Conservation (phyloP, 2,329 filamentous ascomycete genomes). For the Xylaria hypoxylon region DNA sequence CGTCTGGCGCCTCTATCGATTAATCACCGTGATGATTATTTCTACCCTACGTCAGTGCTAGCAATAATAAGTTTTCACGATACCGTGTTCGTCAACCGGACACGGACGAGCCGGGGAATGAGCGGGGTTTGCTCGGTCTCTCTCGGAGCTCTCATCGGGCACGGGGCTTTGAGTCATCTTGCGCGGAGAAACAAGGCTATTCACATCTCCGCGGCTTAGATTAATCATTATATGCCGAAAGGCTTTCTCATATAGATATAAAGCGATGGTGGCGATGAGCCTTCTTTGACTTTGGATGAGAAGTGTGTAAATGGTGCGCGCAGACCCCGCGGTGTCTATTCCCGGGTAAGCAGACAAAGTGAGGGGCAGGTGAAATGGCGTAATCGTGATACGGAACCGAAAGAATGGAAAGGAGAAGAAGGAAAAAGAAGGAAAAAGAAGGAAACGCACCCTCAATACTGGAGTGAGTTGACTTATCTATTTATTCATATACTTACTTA, state of each 20-base stretch:
- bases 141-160: not conserved
- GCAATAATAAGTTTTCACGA: not conserved
- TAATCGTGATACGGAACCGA: not conserved
- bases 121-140: conserved; percentile 9
- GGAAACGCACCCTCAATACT: too few species aligned
- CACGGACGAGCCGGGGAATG: not conserved
- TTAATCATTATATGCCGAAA: not conserved
- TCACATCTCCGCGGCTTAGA: not conserved
- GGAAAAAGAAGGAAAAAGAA: too few species aligned
- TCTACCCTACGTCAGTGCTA: not conserved
- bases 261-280: not conserved
- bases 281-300: not conserved
- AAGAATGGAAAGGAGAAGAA: too few species aligned
- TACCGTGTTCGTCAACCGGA: not conserved
- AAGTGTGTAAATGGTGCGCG: not conserved
- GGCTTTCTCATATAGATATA: not conserved
- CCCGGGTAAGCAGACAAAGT: conserved; percentile 12
- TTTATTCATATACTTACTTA: too few species aligned
- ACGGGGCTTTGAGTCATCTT: conserved; percentile 5
- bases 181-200: not conserved
- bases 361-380: conserved; percentile 10
- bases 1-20: not conserved
- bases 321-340: not conserved
- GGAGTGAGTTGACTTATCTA: not conserved
- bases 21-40: not conserved